Evolutionary conservation across 148 eudicot genomes (phyloP).

Genomic region (Vaccinium vitisidaea): DNA sequence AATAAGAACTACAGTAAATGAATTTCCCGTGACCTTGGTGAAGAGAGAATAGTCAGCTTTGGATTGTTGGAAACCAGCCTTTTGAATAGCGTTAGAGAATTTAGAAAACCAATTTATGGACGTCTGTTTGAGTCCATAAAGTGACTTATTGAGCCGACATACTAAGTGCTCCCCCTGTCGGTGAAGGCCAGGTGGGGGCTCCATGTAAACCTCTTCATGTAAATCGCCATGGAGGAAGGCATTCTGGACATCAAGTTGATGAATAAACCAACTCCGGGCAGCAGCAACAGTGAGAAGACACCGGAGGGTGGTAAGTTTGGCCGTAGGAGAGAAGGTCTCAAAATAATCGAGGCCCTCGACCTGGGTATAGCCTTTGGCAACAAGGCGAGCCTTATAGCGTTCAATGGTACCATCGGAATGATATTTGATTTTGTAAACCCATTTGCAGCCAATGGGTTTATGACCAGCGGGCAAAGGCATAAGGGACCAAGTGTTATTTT

Average conservation of each 20-base stretch:
- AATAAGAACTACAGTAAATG: not conserved
- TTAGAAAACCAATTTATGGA: not conserved
- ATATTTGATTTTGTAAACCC: not conserved
- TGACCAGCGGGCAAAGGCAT: not conserved
- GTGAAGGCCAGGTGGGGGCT: not conserved
- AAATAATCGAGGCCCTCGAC: not conserved
- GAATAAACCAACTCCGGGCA: not conserved
- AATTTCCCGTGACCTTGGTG: not conserved
- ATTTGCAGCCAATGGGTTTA: conserved; percentile 1
- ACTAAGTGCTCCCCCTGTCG: not conserved
- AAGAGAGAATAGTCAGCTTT: not conserved
- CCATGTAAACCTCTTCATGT: not conserved
- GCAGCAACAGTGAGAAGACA: not conserved
- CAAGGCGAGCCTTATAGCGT: not conserved
- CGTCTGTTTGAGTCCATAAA: not conserved
- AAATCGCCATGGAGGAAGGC: not conserved
- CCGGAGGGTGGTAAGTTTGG: not conserved
- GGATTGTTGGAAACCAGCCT: not conserved
- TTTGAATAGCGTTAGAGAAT: not conserved
- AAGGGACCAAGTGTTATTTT: not conserved
- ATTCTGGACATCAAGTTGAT: not conserved
- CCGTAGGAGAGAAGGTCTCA: not conserved
- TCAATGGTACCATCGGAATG: not conserved
- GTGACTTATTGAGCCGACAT: not conserved
- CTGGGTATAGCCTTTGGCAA: not conserved